Evolutionary conservation across 2,329 filamentous ascomycete genomes (phyloP), one percentile per base, ranked within the genome.

Genomic region (Pseudogymnoascus sp.): DNA sequence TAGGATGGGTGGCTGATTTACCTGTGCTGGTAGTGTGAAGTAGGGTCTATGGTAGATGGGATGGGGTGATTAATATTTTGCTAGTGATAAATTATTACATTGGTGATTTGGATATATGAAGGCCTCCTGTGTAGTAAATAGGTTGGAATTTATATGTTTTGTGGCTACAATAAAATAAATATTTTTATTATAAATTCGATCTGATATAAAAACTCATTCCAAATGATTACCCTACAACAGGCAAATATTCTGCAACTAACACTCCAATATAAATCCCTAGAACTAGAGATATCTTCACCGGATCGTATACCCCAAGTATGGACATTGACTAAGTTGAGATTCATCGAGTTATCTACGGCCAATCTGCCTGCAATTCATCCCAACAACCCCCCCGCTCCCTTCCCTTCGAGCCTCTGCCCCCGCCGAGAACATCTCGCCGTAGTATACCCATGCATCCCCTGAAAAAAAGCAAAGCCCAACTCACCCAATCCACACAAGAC

Each of bases 401-500:
- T 11, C 11, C 34, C 22, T 22, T 22, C 34, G 5, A 35, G 34
- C 12, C 4, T n/a, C 34, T 35, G 34, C 9, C 3, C 43, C 43
- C 14, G 9, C 28, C n/a, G 1, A 16, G 30, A 25, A 32, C 28
- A 7, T 18, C 47, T 14, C 28, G 5, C 47, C n/a, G 9, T 32
- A 54, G 25, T 25, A 32, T 11, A 54, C 47, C 9, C 47, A 54
- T 54, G 43, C 43, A 50, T 18, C n/a, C n/a, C 30, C 43, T 50
- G n/a, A 32, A 50, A 50, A 18, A 54, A 43, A 54, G 47, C 47
- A 54, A 54, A 54, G 47, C 47, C 47, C 47, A 32, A 25, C 47
- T 54, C 47, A 25, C 47, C 47, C 47, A 54, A 32, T 20, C 47
- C 47, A 54, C 47, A 54, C 28, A 54, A 54, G 47, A 54, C 47